phyloP scores from a whole-genome alignment of 257 asterid genomes.

The Penstemon newberryi region DNA sequence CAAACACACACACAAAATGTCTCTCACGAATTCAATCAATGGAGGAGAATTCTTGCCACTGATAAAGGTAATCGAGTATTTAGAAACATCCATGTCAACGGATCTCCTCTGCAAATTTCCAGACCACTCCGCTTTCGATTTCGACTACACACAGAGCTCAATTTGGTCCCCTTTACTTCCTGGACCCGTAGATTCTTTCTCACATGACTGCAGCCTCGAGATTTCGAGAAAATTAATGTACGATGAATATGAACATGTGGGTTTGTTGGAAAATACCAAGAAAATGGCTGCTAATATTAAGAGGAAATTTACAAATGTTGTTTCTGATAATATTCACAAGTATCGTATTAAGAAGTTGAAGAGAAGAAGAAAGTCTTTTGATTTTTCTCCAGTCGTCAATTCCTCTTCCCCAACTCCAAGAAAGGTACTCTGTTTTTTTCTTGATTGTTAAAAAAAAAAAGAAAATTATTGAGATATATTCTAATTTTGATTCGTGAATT shows the following conservation, averaged over 20 bases:
- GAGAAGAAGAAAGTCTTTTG: slow-evolving; percentile 36
- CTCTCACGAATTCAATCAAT: no score
- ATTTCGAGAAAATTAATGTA: slow-evolving; percentile 43
- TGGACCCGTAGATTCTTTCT: slow-evolving; percentile 30
- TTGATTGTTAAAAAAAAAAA: not conserved
- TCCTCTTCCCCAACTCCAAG: slow-evolving; percentile 43
- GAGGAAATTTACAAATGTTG: slow-evolving; percentile 50
- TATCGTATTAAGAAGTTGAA: slow-evolving; percentile 42
- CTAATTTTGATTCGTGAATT: not conserved
- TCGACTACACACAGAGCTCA: slow-evolving; percentile 88
- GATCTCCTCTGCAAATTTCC: slow-evolving; percentile 79
- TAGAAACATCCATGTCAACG: slow-evolving; percentile 69
- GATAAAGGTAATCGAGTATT: slow-evolving; percentile 70
- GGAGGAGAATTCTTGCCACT: slow-evolving; percentile 15
- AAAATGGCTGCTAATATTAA: slow-evolving; percentile 46
- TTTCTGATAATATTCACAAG: slow-evolving; percentile 38
- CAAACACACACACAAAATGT: no score
- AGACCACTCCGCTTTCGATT: slow-evolving; percentile 81
- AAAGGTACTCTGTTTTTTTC: slow-evolving; percentile 43
- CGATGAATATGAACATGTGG: slow-evolving; percentile 29
- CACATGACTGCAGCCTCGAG: slow-evolving; percentile 25
- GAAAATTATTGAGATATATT: not conserved
- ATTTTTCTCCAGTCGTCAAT: slow-evolving; percentile 37
- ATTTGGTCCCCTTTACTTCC: slow-evolving; percentile 89
- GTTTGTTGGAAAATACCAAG: slow-evolving; percentile 44